Base-by-base conservation (phyloP, 352 stramenopile species). In the Phytophthora citrophthora region DNA sequence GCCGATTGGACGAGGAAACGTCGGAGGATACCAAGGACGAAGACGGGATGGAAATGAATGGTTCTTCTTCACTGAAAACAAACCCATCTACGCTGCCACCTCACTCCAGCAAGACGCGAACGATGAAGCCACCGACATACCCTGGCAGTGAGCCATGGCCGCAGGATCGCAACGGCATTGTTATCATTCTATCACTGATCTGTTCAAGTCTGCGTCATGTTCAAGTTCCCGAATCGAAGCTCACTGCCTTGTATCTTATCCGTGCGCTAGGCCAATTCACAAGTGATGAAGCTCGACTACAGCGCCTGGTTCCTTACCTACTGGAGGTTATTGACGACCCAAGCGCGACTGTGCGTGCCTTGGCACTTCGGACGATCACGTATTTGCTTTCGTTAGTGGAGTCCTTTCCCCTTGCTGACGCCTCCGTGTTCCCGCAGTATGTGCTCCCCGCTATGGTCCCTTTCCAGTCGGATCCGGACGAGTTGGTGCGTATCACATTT, bases 341-440 rank as follows among this genome's bases (percentile, higher is more conserved):
- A 4, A 93, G 83, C 65, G 87, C 89, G 4, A 87, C 91, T 6
- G 94, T 99, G 10, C 79, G 97, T 16, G 89, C 95, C 8, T 83
- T 95, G 6, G 86, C 92, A 8, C 83, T 99, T 10, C 84, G 94
- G 24, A 95, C 91, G 1, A 73, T 99, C 7, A 95, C 94, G 6
- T 91, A 88, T 15, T 77, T 98, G 29, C 64, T 99, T 32, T 90
- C 82, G 26, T 67, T 95, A 16, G 84, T 99, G n/a, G 88, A 93
- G 52, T 88, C 68, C 0, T 97, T 99, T 59, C 93, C 95, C 5
- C 82, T 98, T 8, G 98, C 96, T 2, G 97, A 99, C 64, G 91
- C 96, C 1, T 94, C 95, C 31, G 89, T 99, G 2, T 99, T 99
- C 55, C 94, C 96, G 0, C 88, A 98, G 74, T 99, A 99, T 71